phyloP scores from a whole-genome alignment of 768 basidiomycete genomes.

The Hericium alpestre region DNA sequence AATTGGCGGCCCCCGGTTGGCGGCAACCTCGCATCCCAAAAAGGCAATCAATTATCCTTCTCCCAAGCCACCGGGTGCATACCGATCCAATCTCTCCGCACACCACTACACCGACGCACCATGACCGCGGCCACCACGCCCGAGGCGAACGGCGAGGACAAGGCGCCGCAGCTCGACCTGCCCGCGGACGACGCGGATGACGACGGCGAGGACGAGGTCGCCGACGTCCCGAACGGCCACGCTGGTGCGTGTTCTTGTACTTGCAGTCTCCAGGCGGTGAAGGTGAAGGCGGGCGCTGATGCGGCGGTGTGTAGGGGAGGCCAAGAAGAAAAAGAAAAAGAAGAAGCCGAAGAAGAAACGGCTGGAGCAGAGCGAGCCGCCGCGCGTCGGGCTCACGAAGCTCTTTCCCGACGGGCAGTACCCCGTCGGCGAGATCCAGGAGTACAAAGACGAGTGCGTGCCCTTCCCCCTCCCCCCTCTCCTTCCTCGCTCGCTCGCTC shows the following conservation, averaged over 20 bases:
- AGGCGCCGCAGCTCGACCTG: slow-evolving; percentile 7
- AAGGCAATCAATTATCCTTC: no score
- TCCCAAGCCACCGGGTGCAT: no score
- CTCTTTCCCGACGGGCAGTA: slow-evolving; percentile 80
- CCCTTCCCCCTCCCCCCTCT: not conserved
- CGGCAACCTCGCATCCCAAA: no score
- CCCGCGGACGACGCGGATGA: slow-evolving; percentile 19
- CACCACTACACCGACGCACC: not conserved
- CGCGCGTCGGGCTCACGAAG: slow-evolving; percentile 78
- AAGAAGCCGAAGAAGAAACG: slow-evolving; percentile 84
- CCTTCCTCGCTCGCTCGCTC: not conserved
- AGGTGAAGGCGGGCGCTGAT: not conserved
- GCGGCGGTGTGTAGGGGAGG: slow-evolving; percentile 28
- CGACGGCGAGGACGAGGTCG: slow-evolving; percentile 24
- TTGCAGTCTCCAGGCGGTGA: not conserved
- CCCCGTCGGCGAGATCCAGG: slow-evolving; percentile 85
- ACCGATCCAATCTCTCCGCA: no score
- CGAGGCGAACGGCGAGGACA: slow-evolving; percentile 3
- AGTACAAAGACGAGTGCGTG: slow-evolving; percentile 86
- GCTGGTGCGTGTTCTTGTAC: slow-evolving; percentile 19
- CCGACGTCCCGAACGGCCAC: slow-evolving; percentile 14
- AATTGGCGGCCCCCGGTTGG: no score
- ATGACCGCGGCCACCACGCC: slow-evolving; percentile 6
- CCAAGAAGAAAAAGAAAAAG: slow-evolving; percentile 85
- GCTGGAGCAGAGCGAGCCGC: slow-evolving; percentile 79